These are phyloP conservation scores for Apiospora hydei DNA, from an alignment of 2,329 filamentous ascomycete species.

Conservation along the genomic window DNA sequence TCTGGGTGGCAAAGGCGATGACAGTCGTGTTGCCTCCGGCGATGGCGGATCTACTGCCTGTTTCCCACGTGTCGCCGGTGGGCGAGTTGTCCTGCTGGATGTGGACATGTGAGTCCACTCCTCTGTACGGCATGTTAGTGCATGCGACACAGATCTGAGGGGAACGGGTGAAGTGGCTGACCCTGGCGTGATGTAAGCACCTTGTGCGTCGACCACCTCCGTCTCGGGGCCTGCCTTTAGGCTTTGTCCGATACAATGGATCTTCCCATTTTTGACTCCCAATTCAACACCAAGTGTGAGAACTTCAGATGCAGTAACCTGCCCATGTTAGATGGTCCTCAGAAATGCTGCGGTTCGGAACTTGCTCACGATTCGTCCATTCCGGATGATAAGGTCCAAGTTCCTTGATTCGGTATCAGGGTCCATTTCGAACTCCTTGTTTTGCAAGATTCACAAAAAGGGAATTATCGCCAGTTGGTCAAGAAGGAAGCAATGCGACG, in stretches of 20 bases:
- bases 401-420: neutral
- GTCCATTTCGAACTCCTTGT: neutral
- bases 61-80: slow-evolving; percentile 46
- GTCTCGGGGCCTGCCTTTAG: slow-evolving; percentile 40
- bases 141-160: neutral
- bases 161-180: slow-evolving; percentile 26
- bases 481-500: neutral
- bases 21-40: slow-evolving; percentile 67
- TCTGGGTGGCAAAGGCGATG: slow-evolving; percentile 63
- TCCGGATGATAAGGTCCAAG: neutral
- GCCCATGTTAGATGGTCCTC: neutral
- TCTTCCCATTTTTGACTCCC: slow-evolving; percentile 52
- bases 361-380: neutral
- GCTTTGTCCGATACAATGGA: slow-evolving; percentile 47
- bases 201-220: slow-evolving; percentile 49
- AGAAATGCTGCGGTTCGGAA: too few species aligned
- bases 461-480: neutral
- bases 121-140: slow-evolving; percentile 40
- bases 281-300: slow-evolving; percentile 46
- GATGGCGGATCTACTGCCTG: slow-evolving; percentile 60
- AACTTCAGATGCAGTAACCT: slow-evolving; percentile 50
- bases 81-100: slow-evolving; percentile 48
- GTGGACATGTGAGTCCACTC: slow-evolving; percentile 51
- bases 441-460: too few species aligned
- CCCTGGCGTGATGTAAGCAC: slow-evolving; percentile 50